Conservation (phyloP, 2,329 filamentous ascomycete genomes). For the Penicillium sp. region DNA sequence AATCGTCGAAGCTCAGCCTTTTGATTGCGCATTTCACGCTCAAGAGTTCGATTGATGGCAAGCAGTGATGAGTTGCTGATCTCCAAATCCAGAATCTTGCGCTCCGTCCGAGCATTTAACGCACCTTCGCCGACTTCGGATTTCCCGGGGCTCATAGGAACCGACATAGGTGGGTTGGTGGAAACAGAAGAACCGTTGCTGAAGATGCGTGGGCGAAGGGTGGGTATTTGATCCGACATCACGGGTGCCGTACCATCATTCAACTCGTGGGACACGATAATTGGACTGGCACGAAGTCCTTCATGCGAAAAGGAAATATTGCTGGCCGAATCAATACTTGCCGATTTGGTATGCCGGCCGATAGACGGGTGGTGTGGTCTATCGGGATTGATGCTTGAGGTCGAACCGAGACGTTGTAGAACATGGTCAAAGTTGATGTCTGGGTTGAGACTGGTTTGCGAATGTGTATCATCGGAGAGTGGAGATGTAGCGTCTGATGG, state of each 20-base stretch:
- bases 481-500: constrained; percentile 26
- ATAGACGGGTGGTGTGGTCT: constrained; percentile 14
- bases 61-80: constrained; percentile 94
- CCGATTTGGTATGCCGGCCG: constrained; percentile 31
- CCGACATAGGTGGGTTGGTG: constrained; percentile 40
- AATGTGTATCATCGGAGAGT: constrained; percentile 22
- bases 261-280: constrained; percentile 28
- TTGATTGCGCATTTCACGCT: constrained; percentile 88
- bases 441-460: constrained; percentile 17
- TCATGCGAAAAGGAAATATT: constrained; percentile 18
- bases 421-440: constrained; percentile 23
- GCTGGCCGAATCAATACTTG: constrained; percentile 32
- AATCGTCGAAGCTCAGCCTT: constrained; percentile 83
- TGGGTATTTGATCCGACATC: constrained; percentile 28
- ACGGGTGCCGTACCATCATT: constrained; percentile 19
- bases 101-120: constrained; percentile 82
- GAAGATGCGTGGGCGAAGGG: constrained; percentile 31
- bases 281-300: constrained; percentile 30
- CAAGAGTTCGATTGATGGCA: constrained; percentile 90
- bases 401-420: constrained; percentile 21
- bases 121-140: constrained; percentile 63
- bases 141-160: constrained; percentile 55
- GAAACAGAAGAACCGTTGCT: constrained; percentile 35
- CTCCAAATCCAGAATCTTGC: constrained; percentile 93
- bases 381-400: constrained; percentile 19